Evolutionary conservation across 768 basidiomycete species (phyloP).

Genomic region (Suillus bovinus): DNA sequence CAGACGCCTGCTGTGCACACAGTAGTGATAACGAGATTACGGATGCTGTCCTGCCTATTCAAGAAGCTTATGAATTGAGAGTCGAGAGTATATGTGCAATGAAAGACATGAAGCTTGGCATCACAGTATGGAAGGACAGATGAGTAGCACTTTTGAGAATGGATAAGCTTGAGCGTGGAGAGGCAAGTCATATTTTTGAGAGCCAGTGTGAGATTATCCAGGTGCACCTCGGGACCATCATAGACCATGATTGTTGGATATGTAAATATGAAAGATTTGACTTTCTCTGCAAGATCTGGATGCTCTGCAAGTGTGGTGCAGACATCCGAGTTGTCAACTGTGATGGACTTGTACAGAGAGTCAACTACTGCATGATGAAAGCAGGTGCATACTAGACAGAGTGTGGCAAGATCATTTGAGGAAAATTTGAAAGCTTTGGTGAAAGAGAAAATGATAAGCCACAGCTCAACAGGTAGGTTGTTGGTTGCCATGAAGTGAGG

Average conservation of each 20-base stretch:
- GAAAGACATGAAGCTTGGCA: background rate
- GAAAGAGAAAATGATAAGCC: background rate
- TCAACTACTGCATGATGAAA: background rate
- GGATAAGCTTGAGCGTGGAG: background rate
- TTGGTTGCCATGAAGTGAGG: too few species aligned
- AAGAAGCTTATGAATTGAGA: background rate
- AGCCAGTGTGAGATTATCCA: background rate
- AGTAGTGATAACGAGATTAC: background rate
- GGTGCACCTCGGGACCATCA: background rate
- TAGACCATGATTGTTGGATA: background rate
- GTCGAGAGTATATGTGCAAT: background rate
- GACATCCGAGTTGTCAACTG: background rate
- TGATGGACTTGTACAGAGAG: background rate
- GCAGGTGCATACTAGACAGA: background rate
- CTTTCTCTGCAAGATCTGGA: background rate
- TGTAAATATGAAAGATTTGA: background rate
- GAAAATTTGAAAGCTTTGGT: background rate
- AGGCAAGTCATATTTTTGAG: background rate
- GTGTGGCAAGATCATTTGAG: background rate
- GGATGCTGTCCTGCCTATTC: background rate
- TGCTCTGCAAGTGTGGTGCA: background rate
- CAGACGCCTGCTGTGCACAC: too few species aligned
- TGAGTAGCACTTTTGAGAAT: background rate
- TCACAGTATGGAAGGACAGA: background rate
- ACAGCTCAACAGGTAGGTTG: background rate